phyloP scores from a whole-genome alignment of 805 yeast species.

The Schwanniomyces yamadae region DNA sequence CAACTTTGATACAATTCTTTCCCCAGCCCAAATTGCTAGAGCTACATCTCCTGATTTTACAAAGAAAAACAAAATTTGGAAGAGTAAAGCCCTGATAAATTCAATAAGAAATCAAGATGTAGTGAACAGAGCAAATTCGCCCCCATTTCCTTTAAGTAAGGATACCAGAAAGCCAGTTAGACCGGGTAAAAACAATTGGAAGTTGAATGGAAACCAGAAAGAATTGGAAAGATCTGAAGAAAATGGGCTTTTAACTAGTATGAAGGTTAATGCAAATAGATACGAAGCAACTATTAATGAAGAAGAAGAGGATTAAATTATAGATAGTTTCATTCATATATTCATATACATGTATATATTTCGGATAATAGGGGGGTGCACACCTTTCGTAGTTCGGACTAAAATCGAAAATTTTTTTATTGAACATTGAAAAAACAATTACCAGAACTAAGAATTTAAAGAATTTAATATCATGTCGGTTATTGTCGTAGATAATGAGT shows the following conservation, averaged over 20 bases:
- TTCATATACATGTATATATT: neutral
- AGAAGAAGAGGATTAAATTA: conserved; percentile 20
- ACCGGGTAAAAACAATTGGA: neutral
- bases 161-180: conserved; percentile 1
- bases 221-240: neutral
- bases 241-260: too few species aligned
- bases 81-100: neutral
- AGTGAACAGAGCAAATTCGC: conserved; percentile 21
- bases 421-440: conserved; percentile 1
- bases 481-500: conserved; percentile 42
- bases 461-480: conserved; percentile 31
- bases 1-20: neutral
- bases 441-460: neutral
- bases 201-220: neutral
- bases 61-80: conserved; percentile 2
- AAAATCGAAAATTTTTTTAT: conserved; percentile 8
- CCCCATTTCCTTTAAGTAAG: conserved; percentile 21
- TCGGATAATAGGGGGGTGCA: neutral
- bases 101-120: neutral
- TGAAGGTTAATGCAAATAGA: too few species aligned
- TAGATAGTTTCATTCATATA: neutral
- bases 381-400: conserved; percentile 4
- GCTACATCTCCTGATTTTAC: conserved; percentile 7
- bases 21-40: conserved; percentile 3
- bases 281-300: conserved; percentile 11